A percentile compares a stretch with the other conserved stretches of the same genome.
These are phyloP conservation scores for Fistulifera pelliculosa DNA, from an alignment of 108 stramenopile species.

Conservation along the genomic window DNA sequence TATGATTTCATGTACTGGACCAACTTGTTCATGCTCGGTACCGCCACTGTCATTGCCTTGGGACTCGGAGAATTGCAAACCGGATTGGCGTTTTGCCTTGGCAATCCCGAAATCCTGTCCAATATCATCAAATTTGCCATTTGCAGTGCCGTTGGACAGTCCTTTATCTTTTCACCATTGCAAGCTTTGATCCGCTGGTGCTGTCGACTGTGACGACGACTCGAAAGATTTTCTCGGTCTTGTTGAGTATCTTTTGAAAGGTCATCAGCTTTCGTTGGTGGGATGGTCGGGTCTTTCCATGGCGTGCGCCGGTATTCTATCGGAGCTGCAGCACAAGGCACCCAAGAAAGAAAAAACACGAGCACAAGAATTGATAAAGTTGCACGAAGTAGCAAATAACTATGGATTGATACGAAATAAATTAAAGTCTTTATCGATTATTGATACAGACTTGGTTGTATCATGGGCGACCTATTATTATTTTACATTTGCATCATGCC, in stretches of 20 bases:
- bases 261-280: conserved; percentile 69
- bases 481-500: conserved; percentile 6
- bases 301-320: conserved; percentile 79
- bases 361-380: conserved; percentile 6
- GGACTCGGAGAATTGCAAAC: conserved; percentile 60
- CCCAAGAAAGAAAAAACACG: not conserved
- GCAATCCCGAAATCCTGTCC: conserved; percentile 78
- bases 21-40: conserved; percentile 83
- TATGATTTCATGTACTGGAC: conserved; percentile 96
- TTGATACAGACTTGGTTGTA: too few species aligned
- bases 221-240: conserved; percentile 95
- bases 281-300: conserved; percentile 88
- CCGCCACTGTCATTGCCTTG: conserved; percentile 64
- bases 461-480: not conserved
- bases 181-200: conserved; percentile 93
- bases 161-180: conserved; percentile 98
- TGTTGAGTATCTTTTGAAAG: conserved; percentile 89
- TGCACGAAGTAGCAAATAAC: too few species aligned
- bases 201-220: conserved; percentile 97
- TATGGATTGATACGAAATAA: too few species aligned
- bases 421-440: too few species aligned
- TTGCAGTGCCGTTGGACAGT: conserved; percentile 95
- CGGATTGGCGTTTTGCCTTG: conserved; percentile 67
- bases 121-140: conserved; percentile 87
- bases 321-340: conserved; percentile 70